Base-by-base conservation (phyloP, 345 rosid species). In the Cardiospermum halicacabum region DNA sequence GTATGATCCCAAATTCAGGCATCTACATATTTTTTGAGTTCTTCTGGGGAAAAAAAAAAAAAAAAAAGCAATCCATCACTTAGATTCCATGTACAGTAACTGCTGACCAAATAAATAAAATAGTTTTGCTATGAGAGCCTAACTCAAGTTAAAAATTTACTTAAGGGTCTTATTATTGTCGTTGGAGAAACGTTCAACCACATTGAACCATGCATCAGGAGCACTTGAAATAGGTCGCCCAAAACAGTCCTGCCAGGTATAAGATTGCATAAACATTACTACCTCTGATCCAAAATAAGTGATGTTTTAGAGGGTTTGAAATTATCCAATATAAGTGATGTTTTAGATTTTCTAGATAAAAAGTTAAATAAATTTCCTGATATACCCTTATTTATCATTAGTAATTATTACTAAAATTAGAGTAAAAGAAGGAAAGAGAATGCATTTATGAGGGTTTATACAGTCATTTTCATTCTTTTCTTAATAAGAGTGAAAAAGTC, bases 1-100 rank as follows among this genome's bases (percentile, higher is more conserved):
- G 82, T 94, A 94, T 3, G 97, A 91, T 4, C 97, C 99, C 85
- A 94, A 72, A 75, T 94, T 94, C 50, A 94, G 94, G 64, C 99
- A 94, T 68, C 76, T 85, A 39, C n/a, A 84, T 48, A 70, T 55
- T 19, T 93, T 88, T 7, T 82, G 51, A 25, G 96, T 90, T 72
- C 97, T 88, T 72, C 98, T 90, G 87, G 80, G n/a, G n/a, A n/a
- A n/a, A n/a, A n/a, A n/a, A n/a, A n/a, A n/a, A n/a, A n/a, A n/a
- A 71, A n/a, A n/a, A 50, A 49, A 67, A 63, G 22, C 42, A 31
- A 28, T 56, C 32, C 22, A 15, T 66, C 24, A 24, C 8, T 31
- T 16, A 31, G 7, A 56, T 31, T 21, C 21, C 43, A 61, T 19
- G 39, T 45, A 15, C 43, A 24, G 21, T 22, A 32, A 54, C 69